These are phyloP conservation scores for Lolium multiflorum DNA, from an alignment of 176 grass and related monocot genomes.

Conservation along the genomic window DNA sequence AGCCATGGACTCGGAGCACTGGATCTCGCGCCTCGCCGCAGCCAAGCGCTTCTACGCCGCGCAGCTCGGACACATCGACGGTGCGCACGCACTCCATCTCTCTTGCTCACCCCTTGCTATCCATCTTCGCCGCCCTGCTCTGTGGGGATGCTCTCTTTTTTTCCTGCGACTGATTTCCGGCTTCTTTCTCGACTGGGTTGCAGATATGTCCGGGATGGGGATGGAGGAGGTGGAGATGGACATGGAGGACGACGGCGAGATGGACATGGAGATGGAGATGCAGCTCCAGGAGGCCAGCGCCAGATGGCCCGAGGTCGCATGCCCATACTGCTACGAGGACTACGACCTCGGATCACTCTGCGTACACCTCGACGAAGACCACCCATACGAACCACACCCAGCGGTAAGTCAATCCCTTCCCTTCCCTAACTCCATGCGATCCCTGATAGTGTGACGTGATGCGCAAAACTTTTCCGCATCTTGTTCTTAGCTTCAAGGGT, in stretches of 20 bases:
- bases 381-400: constrained; percentile 77
- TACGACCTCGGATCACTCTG: constrained; percentile 87
- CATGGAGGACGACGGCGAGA: constrained; percentile 51
- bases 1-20: constrained; percentile 92
- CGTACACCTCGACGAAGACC: constrained; percentile 90
- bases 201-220: constrained; percentile 64
- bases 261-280: constrained; percentile 54
- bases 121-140: not conserved
- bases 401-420: constrained; percentile 59
- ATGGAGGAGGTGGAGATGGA: constrained; percentile 74
- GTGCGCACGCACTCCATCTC: not conserved
- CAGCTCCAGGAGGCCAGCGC: constrained; percentile 60
- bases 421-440: not conserved
- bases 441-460: not conserved
- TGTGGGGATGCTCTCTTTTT: too few species aligned
- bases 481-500: constrained; percentile 21
- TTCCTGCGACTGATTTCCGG: not conserved
- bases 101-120: not conserved
- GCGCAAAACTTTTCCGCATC: not conserved
- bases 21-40: constrained; percentile 94
- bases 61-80: constrained; percentile 66
- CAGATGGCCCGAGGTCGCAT: constrained; percentile 71
- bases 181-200: constrained; percentile 6
- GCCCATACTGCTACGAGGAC: constrained; percentile 99
- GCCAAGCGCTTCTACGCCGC: constrained; percentile 86